These are phyloP conservation scores for Neurospora sublineolata DNA, from an alignment of 495 filamentous ascomycete genomes.

Conservation along the genomic window DNA sequence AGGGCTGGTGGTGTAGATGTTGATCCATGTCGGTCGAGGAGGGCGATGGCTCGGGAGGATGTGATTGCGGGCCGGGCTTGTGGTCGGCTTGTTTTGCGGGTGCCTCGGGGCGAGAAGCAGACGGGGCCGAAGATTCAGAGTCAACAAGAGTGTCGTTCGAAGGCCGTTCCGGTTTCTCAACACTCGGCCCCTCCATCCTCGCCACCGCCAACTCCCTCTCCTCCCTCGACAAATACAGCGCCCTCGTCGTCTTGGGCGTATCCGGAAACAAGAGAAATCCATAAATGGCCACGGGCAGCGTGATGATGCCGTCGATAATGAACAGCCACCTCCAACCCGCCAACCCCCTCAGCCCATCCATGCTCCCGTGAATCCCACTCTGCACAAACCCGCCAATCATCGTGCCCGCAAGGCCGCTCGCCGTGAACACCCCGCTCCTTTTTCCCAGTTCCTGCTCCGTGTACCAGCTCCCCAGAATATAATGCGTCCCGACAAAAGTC, in stretches of 20 bases:
- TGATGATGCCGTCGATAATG: conserved; percentile 42
- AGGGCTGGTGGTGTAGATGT: background rate
- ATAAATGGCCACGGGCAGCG: conserved; percentile 47
- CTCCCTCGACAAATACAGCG: conserved; percentile 32
- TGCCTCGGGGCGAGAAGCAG: background rate
- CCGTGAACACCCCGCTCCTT: conserved; percentile 44
- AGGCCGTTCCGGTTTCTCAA: too few species aligned
- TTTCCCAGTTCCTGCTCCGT: conserved; percentile 53
- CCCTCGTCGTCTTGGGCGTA: conserved; percentile 42
- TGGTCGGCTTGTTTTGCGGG: background rate
- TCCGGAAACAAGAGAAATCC: conserved; percentile 51
- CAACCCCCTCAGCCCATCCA: conserved; percentile 41
- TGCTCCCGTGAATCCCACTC: conserved; percentile 41
- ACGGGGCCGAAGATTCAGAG: background rate
- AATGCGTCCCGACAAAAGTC: conserved; percentile 54
- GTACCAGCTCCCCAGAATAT: conserved; percentile 59
- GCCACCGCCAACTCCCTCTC: conserved; percentile 37
- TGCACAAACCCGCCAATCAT: conserved; percentile 48
- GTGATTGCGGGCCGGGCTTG: background rate
- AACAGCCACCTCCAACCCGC: conserved; percentile 60
- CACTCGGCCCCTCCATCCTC: conserved; percentile 6
- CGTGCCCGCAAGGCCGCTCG: conserved; percentile 39
- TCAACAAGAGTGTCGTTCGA: background rate
- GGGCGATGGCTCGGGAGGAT: background rate
- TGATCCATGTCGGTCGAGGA: background rate